These are phyloP conservation scores for Perkinsus marinus DNA, from an alignment of 169 alveolate genomes.

Conservation along the genomic window DNA sequence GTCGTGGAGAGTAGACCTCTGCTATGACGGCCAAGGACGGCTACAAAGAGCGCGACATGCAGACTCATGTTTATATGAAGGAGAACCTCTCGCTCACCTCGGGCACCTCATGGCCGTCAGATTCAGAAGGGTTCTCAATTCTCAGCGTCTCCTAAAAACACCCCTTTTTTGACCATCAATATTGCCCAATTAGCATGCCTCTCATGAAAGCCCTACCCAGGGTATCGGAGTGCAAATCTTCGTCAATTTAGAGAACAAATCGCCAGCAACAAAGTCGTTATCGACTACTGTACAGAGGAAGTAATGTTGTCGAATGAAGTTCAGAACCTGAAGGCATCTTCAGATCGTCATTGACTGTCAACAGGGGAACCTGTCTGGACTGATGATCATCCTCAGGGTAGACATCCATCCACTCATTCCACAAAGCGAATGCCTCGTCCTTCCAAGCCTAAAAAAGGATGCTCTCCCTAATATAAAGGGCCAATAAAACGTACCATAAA, in stretches of 20 bases:
- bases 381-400: slow-evolving; percentile 6
- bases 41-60: background rate
- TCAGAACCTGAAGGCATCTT: background rate
- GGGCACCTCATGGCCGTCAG: background rate
- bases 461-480: background rate
- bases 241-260: background rate
- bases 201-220: background rate
- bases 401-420: slow-evolving; percentile 16
- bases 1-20: background rate
- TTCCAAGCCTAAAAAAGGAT: slow-evolving; percentile 37
- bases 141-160: background rate
- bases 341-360: too few species aligned
- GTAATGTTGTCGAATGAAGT: background rate
- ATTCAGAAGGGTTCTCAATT: background rate
- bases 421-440: slow-evolving; percentile 37
- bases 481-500: background rate
- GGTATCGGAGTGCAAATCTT: background rate
- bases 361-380: background rate
- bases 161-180: too few species aligned
- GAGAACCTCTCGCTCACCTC: background rate
- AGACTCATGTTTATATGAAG: too few species aligned
- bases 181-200: too few species aligned
- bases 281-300: background rate
- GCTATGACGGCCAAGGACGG: background rate
- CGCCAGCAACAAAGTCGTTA: background rate